Base-by-base conservation (phyloP, 2,329 filamentous ascomycete species). In the Monosporascus sp. region DNA sequence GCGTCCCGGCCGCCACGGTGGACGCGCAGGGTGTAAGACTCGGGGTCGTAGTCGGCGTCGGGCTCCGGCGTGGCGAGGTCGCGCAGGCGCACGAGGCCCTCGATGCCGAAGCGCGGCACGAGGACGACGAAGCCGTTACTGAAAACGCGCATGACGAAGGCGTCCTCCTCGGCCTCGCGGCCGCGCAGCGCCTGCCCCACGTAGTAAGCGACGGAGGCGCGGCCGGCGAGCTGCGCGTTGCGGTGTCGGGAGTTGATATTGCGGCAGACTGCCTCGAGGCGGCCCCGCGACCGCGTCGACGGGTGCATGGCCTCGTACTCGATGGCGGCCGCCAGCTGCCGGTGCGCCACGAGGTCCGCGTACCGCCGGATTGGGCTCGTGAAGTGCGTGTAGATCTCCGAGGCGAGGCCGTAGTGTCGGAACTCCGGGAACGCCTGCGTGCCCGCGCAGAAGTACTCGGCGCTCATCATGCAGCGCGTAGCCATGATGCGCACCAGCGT, bases 181-280 rank as follows among this genome's bases (percentile, higher is more conserved):
- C 82, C 90, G 74, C 94, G 94, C 52, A 99, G 85, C 14, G 93
- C 91, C 74, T 99, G 94, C 0, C 94, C 94, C 48, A 99, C 94
- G 68, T 97, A 99, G 75, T 97, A 99, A 63, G 96, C 92, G 57
- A 99, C 92, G 62, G 88, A 94, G 25, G 94, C 93, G 54, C 94
- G 85, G 37, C 93, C 93, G 3, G 94, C 94, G 73, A 96, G 87
- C 72, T 99, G 94, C 34, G 94, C 94, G 71, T 99, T 99, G 66
- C 94, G 90, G 71, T 99, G 94, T 7, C 94, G 86, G 53, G 94
- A 86, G 71, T 99, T 99, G 81, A 99, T 97, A 74, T 99, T 99
- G 72, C 91, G 92, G 81, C 94, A 97, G 24, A 99, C 90, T 53
- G 85, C 89, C 71, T 97, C 92, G 52, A 99, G 85, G 62, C 91